phyloP scores from a whole-genome alignment of 768 basidiomycete genomes.

The Coprinellus aureogranulatus region DNA sequence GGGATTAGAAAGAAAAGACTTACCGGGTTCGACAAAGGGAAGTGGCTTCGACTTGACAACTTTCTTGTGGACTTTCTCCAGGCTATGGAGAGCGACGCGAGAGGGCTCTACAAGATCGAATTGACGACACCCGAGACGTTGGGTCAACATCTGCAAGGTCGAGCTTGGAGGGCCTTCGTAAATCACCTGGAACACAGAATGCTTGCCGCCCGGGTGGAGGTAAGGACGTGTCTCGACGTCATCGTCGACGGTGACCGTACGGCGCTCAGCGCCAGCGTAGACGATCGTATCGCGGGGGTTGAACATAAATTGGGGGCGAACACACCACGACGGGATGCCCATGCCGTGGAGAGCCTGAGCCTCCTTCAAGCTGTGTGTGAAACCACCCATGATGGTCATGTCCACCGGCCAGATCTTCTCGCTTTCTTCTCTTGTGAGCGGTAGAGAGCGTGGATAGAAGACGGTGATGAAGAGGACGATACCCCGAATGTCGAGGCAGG shows the following conservation, averaged over 20 bases:
- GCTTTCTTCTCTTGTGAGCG: neutral
- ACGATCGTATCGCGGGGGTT: neutral
- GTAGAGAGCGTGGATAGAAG: neutral
- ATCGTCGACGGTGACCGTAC: too few relatives aligned
- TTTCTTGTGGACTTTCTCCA: neutral
- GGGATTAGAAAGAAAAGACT: neutral
- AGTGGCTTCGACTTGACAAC: neutral
- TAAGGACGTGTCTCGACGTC: neutral
- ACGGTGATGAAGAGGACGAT: neutral
- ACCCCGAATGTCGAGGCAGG: neutral
- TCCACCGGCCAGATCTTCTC: neutral
- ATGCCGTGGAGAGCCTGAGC: neutral
- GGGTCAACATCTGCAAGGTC: neutral
- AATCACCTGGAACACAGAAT: neutral
- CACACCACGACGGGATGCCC: slow-evolving; percentile 1
- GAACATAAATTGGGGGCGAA: neutral
- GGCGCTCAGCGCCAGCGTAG: too few relatives aligned
- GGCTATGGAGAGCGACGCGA: neutral
- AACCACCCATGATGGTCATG: neutral
- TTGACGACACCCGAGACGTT: neutral
- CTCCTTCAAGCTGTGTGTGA: neutral
- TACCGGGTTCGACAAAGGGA: neutral
- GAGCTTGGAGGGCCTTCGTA: neutral
- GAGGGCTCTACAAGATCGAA: neutral
- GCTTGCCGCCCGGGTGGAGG: neutral